Conservation (phyloP, 83 land plant genomes). For the Thuja plicata region DNA sequence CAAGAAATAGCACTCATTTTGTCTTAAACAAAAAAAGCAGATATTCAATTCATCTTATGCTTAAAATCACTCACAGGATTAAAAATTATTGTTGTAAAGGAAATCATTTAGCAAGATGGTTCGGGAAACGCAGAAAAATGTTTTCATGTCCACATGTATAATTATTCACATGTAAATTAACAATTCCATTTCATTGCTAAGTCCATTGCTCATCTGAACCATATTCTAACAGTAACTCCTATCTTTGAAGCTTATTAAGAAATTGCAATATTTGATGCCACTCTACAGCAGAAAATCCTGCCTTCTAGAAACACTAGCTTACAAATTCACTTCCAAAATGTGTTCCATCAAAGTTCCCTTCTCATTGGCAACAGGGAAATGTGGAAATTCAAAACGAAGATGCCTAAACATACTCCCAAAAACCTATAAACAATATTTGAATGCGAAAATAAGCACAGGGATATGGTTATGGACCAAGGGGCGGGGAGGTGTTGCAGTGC, state of each 20-base stretch:
- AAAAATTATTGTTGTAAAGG: background rate
- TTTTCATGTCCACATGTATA: background rate
- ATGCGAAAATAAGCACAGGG: too few relatives aligned
- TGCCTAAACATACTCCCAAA: background rate
- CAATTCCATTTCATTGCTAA: background rate
- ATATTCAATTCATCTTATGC: background rate
- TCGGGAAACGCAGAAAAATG: background rate
- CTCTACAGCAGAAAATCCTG: constrained; percentile 1
- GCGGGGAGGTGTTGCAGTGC: too few relatives aligned
- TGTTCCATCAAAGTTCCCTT: background rate
- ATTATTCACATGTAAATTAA: background rate
- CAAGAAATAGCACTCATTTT: background rate
- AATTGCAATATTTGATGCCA: background rate
- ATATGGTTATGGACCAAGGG: too few relatives aligned
- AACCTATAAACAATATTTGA: too few relatives aligned
- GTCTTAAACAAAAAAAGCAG: background rate
- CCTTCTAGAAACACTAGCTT: background rate
- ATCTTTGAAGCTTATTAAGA: background rate
- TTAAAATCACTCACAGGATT: background rate
- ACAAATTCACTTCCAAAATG: background rate
- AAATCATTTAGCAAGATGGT: background rate
- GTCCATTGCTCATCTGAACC: background rate
- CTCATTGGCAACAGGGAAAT: background rate
- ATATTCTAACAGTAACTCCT: background rate
- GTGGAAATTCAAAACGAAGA: background rate